Conservation (phyloP, 2,329 filamentous ascomycete genomes). For the Endocalyx cinctus region DNA sequence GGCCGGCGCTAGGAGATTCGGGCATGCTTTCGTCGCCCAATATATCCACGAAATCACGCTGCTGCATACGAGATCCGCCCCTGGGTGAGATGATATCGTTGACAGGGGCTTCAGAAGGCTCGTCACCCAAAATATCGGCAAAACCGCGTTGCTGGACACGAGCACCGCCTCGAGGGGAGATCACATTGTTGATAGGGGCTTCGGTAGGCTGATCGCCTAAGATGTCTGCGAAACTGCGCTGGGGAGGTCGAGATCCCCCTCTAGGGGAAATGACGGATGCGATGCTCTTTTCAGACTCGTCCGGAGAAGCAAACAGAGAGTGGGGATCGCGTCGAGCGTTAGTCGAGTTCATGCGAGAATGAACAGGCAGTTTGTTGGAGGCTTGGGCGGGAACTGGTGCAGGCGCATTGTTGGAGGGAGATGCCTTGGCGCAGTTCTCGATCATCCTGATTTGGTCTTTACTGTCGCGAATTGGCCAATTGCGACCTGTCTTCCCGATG, state of each 20-base stretch:
- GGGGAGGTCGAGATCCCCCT: constrained; percentile 53
- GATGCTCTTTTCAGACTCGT: constrained; percentile 51
- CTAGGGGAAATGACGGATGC: constrained; percentile 54
- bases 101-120: constrained; percentile 34
- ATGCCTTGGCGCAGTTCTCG: constrained; percentile 51
- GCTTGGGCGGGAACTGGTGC: constrained; percentile 24
- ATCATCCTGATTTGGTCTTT: constrained; percentile 80
- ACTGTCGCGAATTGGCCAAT: constrained; percentile 91
- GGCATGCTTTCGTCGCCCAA: constrained; percentile 53
- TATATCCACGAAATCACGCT: constrained; percentile 73
- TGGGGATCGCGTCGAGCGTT: constrained; percentile 60
- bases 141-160: constrained; percentile 61
- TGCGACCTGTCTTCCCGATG: constrained; percentile 83
- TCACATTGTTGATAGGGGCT: constrained; percentile 34
- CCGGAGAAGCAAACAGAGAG: constrained; percentile 68
- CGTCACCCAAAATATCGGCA: constrained; percentile 64
- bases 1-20: constrained; percentile 29
- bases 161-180: constrained; percentile 56
- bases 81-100: constrained; percentile 60
- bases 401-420: constrained; percentile 28
- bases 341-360: constrained; percentile 48
- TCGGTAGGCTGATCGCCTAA: constrained; percentile 49
- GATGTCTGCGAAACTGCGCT: constrained; percentile 73
- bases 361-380: constrained; percentile 34
- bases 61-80: constrained; percentile 53